Base-by-base conservation (phyloP, 2,329 filamentous ascomycete genomes). In the Elsinoe australis region DNA sequence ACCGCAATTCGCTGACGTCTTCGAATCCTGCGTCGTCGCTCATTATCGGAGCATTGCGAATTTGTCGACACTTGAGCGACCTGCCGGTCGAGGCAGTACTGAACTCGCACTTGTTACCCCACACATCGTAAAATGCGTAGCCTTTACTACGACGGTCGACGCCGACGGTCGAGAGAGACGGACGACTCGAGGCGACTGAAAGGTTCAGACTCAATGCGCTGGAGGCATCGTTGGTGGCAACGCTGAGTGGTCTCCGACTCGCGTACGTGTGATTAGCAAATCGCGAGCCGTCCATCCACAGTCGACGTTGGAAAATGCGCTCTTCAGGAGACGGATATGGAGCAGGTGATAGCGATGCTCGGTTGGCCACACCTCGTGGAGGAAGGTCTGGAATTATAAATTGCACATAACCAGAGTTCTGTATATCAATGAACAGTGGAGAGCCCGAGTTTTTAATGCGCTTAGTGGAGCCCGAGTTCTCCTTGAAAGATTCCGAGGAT, bases 51-150 rank as follows among this genome's bases (percentile, higher is more conserved):
- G 26, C 51, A 57, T 50, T 64, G 56, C n/a, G 18, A 29, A 19
- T 12, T 14, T 33, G 14, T 10, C 56, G 53, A 46, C 62, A 64
- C 49, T 59, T 62, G 15, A 65, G 55, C 24, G 55, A 57, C 45
- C 83, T 81, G 2, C 90, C 89, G 34, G 78, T 82, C 49, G 80
- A 74, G 29, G 85, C 83, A 0, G 88, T 92, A 12, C 78, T 73
- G 64, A 96, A 96, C 52, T 89, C 85, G 67, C 90, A 96, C 33
- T 77, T 76, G 12, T 87, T 85, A 52, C 87, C 81, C 90, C 90
- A 96, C 0, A 88, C 89, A 33, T 85, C 92, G 15, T 72, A 69
- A 61, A 95, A 95, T 1, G 80, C 76, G 64, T 94, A 94, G 14
- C 74, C 65, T 53, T 67, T 66, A 59, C 81, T 83, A 24, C 74